Conservation (phyloP, 371 early-diverging fungal species). For the Entomophthora muscae region DNA sequence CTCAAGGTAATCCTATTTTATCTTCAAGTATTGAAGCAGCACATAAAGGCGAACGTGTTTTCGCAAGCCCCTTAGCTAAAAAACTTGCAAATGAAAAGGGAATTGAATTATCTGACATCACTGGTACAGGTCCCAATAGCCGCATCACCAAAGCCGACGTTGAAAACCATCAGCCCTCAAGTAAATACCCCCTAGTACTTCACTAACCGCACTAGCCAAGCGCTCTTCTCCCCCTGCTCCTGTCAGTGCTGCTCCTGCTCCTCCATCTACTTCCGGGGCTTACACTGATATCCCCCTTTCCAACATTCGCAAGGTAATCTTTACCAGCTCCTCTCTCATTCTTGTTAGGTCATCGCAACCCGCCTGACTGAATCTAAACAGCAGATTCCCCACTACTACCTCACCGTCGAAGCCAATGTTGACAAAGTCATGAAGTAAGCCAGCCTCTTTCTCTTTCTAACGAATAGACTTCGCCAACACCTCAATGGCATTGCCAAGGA, state of each 20-base stretch:
- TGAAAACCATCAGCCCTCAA: constrained; percentile 37
- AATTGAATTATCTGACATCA: constrained; percentile 53
- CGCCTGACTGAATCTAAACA: constrained; percentile 78
- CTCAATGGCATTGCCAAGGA: constrained; percentile 75
- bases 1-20: not conserved
- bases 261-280: constrained; percentile 30
- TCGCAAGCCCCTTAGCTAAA: constrained; percentile 82
- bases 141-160: constrained; percentile 87
- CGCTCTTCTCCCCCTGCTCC: constrained; percentile 20
- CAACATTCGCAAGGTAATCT: constrained; percentile 71
- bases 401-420: constrained; percentile 75
- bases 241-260: constrained; percentile 25
- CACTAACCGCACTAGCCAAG: constrained; percentile 21
- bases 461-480: constrained; percentile 59
- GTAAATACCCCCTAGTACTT: constrained; percentile 8
- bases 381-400: constrained; percentile 88
- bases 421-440: constrained; percentile 53
- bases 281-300: constrained; percentile 68
- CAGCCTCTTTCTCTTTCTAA: constrained; percentile 1
- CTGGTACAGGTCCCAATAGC: constrained; percentile 81
- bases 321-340: not conserved
- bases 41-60: constrained; percentile 32
- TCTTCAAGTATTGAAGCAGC: too few species aligned
- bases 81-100: constrained; percentile 70
- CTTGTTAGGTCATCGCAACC: constrained; percentile 40